Conservation (phyloP, 2,329 filamentous ascomycete species). For the Waltergamsia citrina region DNA sequence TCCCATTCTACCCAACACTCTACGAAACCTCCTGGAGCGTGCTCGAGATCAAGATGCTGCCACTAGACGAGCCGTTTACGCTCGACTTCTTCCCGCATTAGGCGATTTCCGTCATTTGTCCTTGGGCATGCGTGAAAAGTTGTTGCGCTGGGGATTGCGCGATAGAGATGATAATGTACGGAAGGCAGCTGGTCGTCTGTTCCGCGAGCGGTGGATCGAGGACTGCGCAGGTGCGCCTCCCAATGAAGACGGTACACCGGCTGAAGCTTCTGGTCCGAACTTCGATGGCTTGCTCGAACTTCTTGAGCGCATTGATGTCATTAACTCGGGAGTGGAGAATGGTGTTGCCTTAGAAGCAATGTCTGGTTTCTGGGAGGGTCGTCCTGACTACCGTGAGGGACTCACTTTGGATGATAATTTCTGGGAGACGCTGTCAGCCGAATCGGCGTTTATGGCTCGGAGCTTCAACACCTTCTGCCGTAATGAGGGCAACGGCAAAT, state of each 20-base stretch:
- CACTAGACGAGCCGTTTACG: constrained; percentile 79
- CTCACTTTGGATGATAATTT: constrained; percentile 65
- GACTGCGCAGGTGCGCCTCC: constrained; percentile 69
- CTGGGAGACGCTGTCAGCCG: constrained; percentile 74
- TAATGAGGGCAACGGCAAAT: constrained; percentile 61
- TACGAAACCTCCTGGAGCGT: constrained; percentile 82
- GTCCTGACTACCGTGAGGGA: constrained; percentile 70
- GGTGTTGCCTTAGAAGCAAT: constrained; percentile 91
- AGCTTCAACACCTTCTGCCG: constrained; percentile 94
- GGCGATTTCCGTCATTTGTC: constrained; percentile 93
- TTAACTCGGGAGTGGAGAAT: constrained; percentile 81
- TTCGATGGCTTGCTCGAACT: constrained; percentile 83
- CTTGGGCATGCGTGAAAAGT: constrained; percentile 87
- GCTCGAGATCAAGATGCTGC: constrained; percentile 80
- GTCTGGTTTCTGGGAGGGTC: constrained; percentile 91
- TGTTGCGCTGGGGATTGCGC: constrained; percentile 86
- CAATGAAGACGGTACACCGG: constrained; percentile 45
- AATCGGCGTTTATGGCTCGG: constrained; percentile 81
- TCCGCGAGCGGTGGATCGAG: constrained; percentile 95
- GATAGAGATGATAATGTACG: constrained; percentile 92
- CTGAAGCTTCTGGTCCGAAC: constrained; percentile 52
- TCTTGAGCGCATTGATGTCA: constrained; percentile 85
- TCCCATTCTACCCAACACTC: constrained; percentile 71
- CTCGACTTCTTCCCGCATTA: constrained; percentile 73
- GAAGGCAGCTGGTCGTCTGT: constrained; percentile 82